Evolutionary conservation across 805 yeast genomes (phyloP).

Genomic region (Wickerhamia fluorescens): DNA sequence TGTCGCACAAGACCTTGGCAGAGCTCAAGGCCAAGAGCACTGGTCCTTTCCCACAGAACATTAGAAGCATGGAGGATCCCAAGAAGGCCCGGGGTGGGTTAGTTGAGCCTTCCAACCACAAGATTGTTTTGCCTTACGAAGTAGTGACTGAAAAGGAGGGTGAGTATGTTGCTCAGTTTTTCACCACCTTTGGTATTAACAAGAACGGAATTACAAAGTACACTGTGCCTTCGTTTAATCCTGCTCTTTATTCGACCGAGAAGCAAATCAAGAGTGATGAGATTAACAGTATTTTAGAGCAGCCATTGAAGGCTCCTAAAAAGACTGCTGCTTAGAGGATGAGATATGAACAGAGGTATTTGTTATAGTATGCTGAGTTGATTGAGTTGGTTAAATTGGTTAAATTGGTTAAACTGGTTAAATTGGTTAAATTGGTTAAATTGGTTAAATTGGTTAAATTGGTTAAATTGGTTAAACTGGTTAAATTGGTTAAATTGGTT

Average conservation of each 20-base stretch:
- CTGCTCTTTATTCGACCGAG: constrained; percentile 44
- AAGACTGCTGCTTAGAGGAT: too few relatives aligned
- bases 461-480: too few relatives aligned
- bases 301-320: constrained; percentile 44
- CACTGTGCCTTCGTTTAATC: constrained; percentile 49
- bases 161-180: constrained; percentile 61
- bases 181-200: constrained; percentile 70
- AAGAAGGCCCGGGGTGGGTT: constrained; percentile 69
- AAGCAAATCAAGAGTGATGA: constrained; percentile 49
- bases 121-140: constrained; percentile 61
- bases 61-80: constrained; percentile 60
- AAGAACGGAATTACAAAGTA: constrained; percentile 63
- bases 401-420: too few relatives aligned
- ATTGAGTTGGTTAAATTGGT: too few relatives aligned
- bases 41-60: constrained; percentile 58
- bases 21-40: constrained; percentile 63
- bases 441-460: too few relatives aligned
- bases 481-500: too few relatives aligned
- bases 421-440: too few relatives aligned
- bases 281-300: constrained; percentile 33
- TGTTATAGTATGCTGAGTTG: too few relatives aligned
- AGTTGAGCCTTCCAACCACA: constrained; percentile 64
- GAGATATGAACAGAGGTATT: too few relatives aligned
- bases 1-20: constrained; percentile 58
- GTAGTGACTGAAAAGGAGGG: constrained; percentile 61